Conservation (phyloP, 179 eudicot species). For the Carnegiea gigantea region DNA sequence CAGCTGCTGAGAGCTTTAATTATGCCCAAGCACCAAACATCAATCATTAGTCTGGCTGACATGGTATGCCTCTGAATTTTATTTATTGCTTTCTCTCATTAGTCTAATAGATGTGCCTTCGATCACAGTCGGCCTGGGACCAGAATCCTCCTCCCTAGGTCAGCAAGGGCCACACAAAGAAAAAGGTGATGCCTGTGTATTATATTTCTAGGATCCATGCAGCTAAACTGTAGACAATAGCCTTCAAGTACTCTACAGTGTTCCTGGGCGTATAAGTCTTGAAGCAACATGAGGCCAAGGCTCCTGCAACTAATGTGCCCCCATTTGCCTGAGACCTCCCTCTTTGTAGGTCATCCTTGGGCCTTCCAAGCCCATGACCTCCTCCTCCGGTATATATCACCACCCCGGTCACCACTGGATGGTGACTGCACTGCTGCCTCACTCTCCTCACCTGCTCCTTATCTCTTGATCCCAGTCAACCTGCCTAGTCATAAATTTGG, state of each 20-base stretch:
- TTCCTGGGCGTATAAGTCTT: too few relatives aligned
- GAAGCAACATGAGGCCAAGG: background rate
- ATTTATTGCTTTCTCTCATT: constrained; percentile 8
- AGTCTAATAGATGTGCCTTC: background rate
- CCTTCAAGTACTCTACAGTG: too few relatives aligned
- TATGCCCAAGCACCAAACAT: constrained; percentile 38
- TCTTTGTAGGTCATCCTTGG: background rate
- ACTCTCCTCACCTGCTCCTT: background rate
- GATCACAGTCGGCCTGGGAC: background rate
- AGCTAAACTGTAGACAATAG: too few relatives aligned
- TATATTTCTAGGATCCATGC: too few relatives aligned
- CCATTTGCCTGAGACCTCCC: background rate
- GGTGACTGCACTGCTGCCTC: background rate
- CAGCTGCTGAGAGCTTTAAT: constrained; percentile 36
- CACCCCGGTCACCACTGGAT: background rate
- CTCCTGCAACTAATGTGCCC: background rate
- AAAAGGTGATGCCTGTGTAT: background rate
- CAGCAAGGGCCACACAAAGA: background rate
- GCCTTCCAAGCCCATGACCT: background rate
- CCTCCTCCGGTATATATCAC: background rate
- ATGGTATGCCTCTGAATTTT: constrained; percentile 18
- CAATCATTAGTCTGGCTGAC: constrained; percentile 18
- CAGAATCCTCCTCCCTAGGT: background rate
- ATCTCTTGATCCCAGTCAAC: too few relatives aligned
- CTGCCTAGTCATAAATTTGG: too few relatives aligned